Evolutionary conservation across 2,329 filamentous ascomycete species (phyloP), one percentile per base, ranked within the genome.

Genomic region (Aspergillus pseudoviridinutans): DNA sequence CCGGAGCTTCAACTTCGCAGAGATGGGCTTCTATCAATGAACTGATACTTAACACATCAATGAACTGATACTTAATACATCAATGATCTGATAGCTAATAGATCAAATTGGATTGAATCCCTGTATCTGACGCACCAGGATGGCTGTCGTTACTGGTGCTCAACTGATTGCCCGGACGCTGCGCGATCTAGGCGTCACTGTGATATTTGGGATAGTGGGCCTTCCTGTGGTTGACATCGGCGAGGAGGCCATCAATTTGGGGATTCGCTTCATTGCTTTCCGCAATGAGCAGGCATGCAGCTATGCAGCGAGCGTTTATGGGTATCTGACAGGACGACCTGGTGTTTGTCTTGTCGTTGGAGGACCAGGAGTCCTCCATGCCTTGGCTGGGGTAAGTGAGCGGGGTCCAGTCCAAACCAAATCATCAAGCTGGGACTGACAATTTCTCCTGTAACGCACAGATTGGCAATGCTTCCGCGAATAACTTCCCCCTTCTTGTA

Each of bases 291-390:
- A 86, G 68, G 81, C 83, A 10, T 81, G 80, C 32, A 79, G 78
- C 61, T 85, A 85, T 74, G 82, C 83, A 10, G 82, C 83, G 3
- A 82, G 79, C 50, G 80, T 80, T 5, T 84, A 85, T 76, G 82
- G 82, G 14, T 85, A 84, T 61, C 73, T 85, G 62, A 84, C 80
- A 3, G 82, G 82, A 22, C 77, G 68, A 55, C 82, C 82, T 3
- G 83, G 82, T 3, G 79, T 85, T 9, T 84, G 82, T 65, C 73
- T 85, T 42, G 79, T 83, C n/a, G 82, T 85, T 2, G 83, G 82
- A 53, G 83, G 83, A 8, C 83, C 83, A 7, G 83, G 83, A 24
- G 80, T 85, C 14, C 70, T 85, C 24, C 83, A 85, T 74, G 80
- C 80, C 10, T 78, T 85, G 71, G 80, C 83, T 59, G 82, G 83